Evolutionary conservation across 306 rosid genomes (phyloP), one percentile per base, ranked within the genome.

Genomic region (Casuarina glauca): DNA sequence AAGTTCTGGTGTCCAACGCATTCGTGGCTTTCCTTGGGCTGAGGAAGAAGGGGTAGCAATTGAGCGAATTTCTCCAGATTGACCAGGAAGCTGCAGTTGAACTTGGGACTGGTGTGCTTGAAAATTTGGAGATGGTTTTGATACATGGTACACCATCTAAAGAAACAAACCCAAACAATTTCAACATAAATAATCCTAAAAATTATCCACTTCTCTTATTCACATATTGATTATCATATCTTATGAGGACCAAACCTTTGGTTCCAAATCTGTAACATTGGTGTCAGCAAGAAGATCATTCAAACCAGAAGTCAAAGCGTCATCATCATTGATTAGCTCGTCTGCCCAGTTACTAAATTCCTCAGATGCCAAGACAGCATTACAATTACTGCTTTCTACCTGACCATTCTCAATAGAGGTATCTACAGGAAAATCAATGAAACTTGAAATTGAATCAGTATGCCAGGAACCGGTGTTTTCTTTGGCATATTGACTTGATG

Each of bases 1-100:
- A 82, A 96, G 97, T 83, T 96, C 98, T 10, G 98, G 99, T 39
- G 99, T 93, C 99, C 99, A 96, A 63, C 99, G 99, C 99, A 96
- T 96, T 72, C 99, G 96, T 9, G 96, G 88, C 81, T 96, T 96
- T 67, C 94, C 53, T 54, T 89, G 48, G 46, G 85, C 83, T 16
- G 90, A 79, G 78, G 96, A 83, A 81, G 89, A 69, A 4, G 90
- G 86, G 57, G 90, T 79, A 60, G 82, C 78, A 85, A 77, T 79
- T 45, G 78, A 46, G 69, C 51, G 75, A 76, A 85, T 86, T 78
- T 95, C 97, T 77, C 85, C 93, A 32, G 86, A 87, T 48, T 86
- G 77, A 83, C 88, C 80, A 67, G 87, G 80, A 57, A 78, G 86
- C 73, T 85, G 96, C 79, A 79, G 90, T 53, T 84, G 91, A 78